Evolutionary conservation across 306 rosid genomes (phyloP), one percentile per base, ranked within the genome.

Genomic region (Citrullus amarus): DNA sequence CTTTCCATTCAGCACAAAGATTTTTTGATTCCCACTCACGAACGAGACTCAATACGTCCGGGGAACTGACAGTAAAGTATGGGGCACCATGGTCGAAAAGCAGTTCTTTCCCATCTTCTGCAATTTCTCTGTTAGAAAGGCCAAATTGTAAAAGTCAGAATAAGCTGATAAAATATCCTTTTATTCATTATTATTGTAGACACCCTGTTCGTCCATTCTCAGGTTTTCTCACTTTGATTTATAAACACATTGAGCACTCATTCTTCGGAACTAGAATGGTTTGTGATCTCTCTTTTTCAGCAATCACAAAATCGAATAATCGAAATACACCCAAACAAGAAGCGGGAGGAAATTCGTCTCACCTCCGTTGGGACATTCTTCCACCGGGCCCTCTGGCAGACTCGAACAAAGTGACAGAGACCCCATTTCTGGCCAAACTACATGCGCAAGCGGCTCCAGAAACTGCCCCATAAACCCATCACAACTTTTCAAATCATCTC

Each of bases 361-460:
- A 89, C 98, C 97, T 92, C 82, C 97, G 83, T 13, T 87, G 95
- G 6, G 97, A 94, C 97, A 94, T 90, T 65, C 97, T 91, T 73
- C 98, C 97, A 76, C 98, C 97, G 13, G 97, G 96, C 81, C 97
- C 98, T 87, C 98, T 86, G 56, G 93, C 95, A 6, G 98, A 92
- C 36, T 94, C 97, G 86, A 94, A 88, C 81, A 94, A 78, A 57
- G 95, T 90, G 5, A 94, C 96, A 9, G 90, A 81, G 14, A 90
- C 70, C 18, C 97, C 98, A 90, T 86, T 86, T 80, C 86, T 78
- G 38, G 96, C 97, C 51, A 94, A 94, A 79, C 86, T 83, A 76
- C 97, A 90, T 12, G 96, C 97, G 79, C 97, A 92, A 30, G 89
- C 93, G 6, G 95, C 95, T 85, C 98, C 96, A 80, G 98, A 85